phyloP scores from a whole-genome alignment of 2,329 filamentous ascomycete species.

The Pochonia chlamydosporia region DNA sequence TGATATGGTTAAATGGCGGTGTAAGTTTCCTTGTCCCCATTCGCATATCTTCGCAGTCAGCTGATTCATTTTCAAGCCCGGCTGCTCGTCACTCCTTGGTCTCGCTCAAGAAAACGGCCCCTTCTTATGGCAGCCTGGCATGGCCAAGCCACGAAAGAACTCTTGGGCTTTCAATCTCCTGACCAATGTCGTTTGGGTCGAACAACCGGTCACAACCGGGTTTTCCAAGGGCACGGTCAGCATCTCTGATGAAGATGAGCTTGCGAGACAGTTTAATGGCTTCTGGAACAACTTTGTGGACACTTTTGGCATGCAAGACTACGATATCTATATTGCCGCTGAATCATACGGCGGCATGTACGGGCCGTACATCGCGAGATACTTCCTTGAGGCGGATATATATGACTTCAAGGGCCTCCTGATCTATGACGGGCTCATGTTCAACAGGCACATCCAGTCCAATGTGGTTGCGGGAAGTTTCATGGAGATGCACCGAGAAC shows the following conservation, averaged over 20 bases:
- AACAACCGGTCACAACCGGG: constrained; percentile 62
- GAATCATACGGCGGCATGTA: constrained; percentile 63
- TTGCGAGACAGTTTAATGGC: constrained; percentile 64
- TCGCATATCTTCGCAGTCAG: no score
- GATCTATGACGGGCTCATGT: no score
- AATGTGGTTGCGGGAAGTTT: no score
- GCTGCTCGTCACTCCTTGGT: no score
- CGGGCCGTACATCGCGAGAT: constrained; percentile 67
- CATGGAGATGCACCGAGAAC: no score
- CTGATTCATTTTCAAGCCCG: no score
- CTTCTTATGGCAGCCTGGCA: constrained; percentile 66
- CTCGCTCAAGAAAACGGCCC: constrained; percentile 78
- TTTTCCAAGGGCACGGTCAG: constrained; percentile 62
- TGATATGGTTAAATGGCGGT: constrained; percentile 56
- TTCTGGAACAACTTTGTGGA: constrained; percentile 75
- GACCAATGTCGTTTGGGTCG: constrained; percentile 59
- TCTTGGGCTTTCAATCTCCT: constrained; percentile 56
- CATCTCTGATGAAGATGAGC: constrained; percentile 59
- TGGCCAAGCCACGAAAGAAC: constrained; percentile 58
- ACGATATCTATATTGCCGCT: constrained; percentile 68
- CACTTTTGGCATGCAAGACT: constrained; percentile 58
- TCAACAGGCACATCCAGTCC: no score
- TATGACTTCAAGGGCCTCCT: no score
- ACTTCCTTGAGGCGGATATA: no score
- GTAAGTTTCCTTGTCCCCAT: constrained; percentile 49